phyloP scores from a whole-genome alignment of 306 rosid species.

The Pachyrhizus erosus region DNA sequence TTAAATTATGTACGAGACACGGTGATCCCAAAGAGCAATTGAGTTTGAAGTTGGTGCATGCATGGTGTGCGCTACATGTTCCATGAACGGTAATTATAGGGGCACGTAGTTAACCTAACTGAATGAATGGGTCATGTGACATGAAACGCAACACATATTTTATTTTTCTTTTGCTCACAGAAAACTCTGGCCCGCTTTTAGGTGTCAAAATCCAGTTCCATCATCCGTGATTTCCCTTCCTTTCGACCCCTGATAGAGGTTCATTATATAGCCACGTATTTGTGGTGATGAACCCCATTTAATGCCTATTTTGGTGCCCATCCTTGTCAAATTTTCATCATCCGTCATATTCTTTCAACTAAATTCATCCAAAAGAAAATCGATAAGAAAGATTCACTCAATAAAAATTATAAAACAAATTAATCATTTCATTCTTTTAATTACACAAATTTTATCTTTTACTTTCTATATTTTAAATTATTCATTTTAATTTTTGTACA shows the following conservation, averaged over 20 bases:
- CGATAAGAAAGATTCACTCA: not conserved
- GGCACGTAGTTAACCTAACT: constrained; percentile 49
- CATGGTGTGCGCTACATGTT: constrained; percentile 33
- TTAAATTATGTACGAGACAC: no score
- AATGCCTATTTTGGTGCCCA: constrained; percentile 5
- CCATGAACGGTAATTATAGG: constrained; percentile 36
- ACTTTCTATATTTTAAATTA: no score
- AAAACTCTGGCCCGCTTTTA: constrained; percentile 33
- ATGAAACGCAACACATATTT: constrained; percentile 5
- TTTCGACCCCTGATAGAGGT: not conserved
- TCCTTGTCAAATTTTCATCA: constrained; percentile 28
- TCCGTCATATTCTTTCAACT: not conserved
- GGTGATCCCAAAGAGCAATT: not conserved
- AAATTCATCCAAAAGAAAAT: not conserved
- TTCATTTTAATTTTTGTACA: no score
- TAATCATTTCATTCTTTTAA: no score
- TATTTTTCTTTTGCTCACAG: not conserved
- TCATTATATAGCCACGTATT: constrained; percentile 18
- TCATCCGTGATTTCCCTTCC: constrained; percentile 31
- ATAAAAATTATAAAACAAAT: not conserved
- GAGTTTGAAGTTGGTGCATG: constrained; percentile 44
- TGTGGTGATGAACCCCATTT: not conserved
- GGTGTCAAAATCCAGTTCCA: constrained; percentile 19
- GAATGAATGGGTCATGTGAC: constrained; percentile 27
- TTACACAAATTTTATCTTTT: no score